Conservation (phyloP, 2,329 filamentous ascomycete species). For the Pestalotiopsis sp. region DNA sequence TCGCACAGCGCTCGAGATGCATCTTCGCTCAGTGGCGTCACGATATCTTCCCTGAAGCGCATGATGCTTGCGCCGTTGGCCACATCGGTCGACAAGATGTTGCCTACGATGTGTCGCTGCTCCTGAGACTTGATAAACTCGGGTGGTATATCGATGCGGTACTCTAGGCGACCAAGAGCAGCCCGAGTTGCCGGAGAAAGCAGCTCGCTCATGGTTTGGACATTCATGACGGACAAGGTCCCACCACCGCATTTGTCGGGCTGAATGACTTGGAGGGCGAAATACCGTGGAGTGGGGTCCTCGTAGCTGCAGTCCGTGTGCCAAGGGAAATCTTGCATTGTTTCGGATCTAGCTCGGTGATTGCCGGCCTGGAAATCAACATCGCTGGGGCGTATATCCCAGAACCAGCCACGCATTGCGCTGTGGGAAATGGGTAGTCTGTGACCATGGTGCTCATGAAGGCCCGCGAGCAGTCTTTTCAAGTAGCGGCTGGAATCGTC, state of each 20-base stretch:
- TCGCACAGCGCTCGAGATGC: conserved; percentile 22
- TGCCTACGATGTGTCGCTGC: conserved; percentile 6
- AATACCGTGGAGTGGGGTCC: conserved; percentile 35
- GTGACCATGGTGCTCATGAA: conserved; percentile 35
- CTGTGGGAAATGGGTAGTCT: conserved; percentile 41
- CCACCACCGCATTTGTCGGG: conserved; percentile 41
- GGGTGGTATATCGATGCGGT: conserved; percentile 30
- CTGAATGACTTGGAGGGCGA: conserved; percentile 43
- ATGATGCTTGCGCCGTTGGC: conserved; percentile 19
- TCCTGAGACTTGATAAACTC: conserved; percentile 35
- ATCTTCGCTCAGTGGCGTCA: conserved; percentile 25
- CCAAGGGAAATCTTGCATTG: conserved; percentile 44
- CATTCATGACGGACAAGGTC: conserved; percentile 39
- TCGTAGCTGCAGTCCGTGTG: conserved; percentile 48
- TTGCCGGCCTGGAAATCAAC: conserved; percentile 28
- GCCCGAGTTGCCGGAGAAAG: conserved; percentile 25
- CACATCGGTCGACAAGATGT: background rate
- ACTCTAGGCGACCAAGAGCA: conserved; percentile 29
- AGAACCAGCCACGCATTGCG: conserved; percentile 43
- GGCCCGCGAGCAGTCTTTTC: conserved; percentile 30
- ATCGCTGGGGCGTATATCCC: conserved; percentile 39
- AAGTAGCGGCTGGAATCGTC: conserved; percentile 37
- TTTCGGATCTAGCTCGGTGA: conserved; percentile 41
- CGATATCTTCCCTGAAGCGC: conserved; percentile 33
- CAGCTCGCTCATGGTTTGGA: conserved; percentile 25